Evolutionary conservation across 495 filamentous ascomycete species (phyloP), one percentile per base, ranked within the genome.

Genomic region (Lophiostoma macrostomum): DNA sequence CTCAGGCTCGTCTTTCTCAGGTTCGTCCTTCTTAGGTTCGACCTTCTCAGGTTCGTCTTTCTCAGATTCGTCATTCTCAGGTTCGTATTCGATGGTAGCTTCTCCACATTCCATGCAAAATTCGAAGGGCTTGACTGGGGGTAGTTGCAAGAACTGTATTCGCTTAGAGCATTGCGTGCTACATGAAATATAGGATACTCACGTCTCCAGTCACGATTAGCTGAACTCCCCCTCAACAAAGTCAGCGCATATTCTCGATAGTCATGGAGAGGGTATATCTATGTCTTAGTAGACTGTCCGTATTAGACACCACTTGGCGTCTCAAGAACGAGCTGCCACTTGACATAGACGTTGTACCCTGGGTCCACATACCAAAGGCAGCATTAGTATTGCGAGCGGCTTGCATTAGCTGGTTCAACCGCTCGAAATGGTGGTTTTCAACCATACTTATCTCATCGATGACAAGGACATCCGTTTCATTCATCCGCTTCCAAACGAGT

Each of bases 381-480:
- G n/a, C n/a, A n/a, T n/a, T n/a, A n/a, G n/a, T 27, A 20, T 35
- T 4, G 30, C 73, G 65, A 18, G 63, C 68, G 10, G 31, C 56
- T 44, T 79, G 74, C 71, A 82, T 74, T 22, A 77, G 50, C 5
- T 41, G 56, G 48, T 80, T 80, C 0, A 84, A 60, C 16, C 81
- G 66, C 49, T 78, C 74, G 14, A 84, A 74, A 32, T 76, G 71
- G 1, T 72, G 60, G 36, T 79, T 81, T 36, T 80, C 77, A 0
- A 80, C 67, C 79, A 80, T 73, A 20, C 60, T 69, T 18, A 77
- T 71, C 42, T 76, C 74, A 52, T 76, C 74, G 23, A 76, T 69
- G 25, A 77, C 54, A 1, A 71, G 54, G n/a, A 75, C 71, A 39
- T 79, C 65, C 0, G 72, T 75, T 0, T 60, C 16, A 0, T 18